phyloP scores from a whole-genome alignment of 495 filamentous ascomycete species.

The Lophiostoma macrostomum region DNA sequence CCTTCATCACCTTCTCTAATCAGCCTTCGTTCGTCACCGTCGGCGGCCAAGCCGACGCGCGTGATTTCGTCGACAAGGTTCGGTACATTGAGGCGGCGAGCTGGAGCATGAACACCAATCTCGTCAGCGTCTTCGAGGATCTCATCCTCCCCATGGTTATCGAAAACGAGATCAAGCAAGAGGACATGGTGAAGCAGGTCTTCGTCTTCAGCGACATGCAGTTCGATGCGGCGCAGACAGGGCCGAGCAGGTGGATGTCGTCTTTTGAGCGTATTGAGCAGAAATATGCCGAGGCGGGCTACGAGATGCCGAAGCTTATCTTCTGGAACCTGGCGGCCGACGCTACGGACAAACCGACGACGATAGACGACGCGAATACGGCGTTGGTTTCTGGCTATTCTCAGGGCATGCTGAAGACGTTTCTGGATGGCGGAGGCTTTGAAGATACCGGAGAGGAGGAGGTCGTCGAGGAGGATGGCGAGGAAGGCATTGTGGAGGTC shows the following conservation, averaged over 20 bases:
- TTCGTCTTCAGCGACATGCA: conserved; percentile 53
- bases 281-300: conserved; percentile 43
- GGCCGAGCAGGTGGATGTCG: conserved; percentile 31
- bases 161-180: conserved; percentile 39
- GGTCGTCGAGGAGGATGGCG: conserved; percentile 26
- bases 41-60: conserved; percentile 34
- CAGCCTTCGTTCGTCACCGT: conserved; percentile 36
- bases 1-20: conserved; percentile 47
- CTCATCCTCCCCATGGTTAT: conserved; percentile 48
- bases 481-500: conserved; percentile 30
- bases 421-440: conserved; percentile 45
- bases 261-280: conserved; percentile 44
- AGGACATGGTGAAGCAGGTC: conserved; percentile 51
- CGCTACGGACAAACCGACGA: conserved; percentile 44
- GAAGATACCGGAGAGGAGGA: conserved; percentile 42
- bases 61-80: conserved; percentile 39
- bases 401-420: conserved; percentile 50
- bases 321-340: conserved; percentile 51
- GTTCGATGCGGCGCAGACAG: conserved; percentile 40
- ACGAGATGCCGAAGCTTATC: conserved; percentile 49
- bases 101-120: conserved; percentile 46
- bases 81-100: conserved; percentile 15
- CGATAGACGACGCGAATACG: conserved; percentile 37
- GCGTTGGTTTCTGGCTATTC: conserved; percentile 48
- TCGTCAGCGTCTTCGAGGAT: conserved; percentile 46